Evolutionary conservation across 495 filamentous ascomycete species (phyloP).

Genomic region (Aspergillus heteromorphus): DNA sequence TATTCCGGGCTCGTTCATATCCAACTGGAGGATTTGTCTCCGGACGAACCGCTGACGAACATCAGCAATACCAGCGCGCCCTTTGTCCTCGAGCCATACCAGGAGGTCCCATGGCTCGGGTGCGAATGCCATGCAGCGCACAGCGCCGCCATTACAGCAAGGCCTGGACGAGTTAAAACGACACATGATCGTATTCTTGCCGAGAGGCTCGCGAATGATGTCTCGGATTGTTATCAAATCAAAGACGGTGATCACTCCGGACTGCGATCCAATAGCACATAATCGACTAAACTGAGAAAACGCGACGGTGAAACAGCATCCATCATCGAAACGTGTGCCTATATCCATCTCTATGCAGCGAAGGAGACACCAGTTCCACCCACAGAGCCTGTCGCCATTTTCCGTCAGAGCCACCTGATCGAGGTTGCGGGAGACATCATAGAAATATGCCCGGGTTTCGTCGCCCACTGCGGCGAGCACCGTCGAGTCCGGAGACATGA

Average conservation of each 20-base stretch:
- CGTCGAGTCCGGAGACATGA: constrained; percentile 81
- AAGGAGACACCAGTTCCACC: constrained; percentile 35
- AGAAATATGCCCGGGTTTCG: constrained; percentile 76
- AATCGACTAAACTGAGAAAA: constrained; percentile 64
- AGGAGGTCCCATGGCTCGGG: constrained; percentile 87
- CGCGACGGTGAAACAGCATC: constrained; percentile 62
- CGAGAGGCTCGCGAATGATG: constrained; percentile 30
- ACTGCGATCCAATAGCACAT: constrained; percentile 67
- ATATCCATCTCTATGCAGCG: constrained; percentile 35
- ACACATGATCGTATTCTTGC: constrained; percentile 33
- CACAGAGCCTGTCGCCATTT: constrained; percentile 36
- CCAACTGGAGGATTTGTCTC: constrained; percentile 67
- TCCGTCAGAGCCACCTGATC: constrained; percentile 39
- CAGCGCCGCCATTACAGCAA: constrained; percentile 61
- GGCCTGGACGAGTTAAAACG: constrained; percentile 54
- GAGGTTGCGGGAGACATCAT: constrained; percentile 44
- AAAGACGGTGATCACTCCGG: constrained; percentile 64
- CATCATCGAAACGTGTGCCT: constrained; percentile 29
- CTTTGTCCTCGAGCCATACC: constrained; percentile 88
- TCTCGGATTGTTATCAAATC: constrained; percentile 49
- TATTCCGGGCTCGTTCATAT: constrained; percentile 47
- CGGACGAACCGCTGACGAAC: constrained; percentile 68
- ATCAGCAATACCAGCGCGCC: constrained; percentile 79
- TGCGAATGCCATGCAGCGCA: constrained; percentile 86
- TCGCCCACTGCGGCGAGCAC: constrained; percentile 83